Base-by-base conservation (phyloP, 73 alveolate genomes). In the Paramecium biaurelia region DNA sequence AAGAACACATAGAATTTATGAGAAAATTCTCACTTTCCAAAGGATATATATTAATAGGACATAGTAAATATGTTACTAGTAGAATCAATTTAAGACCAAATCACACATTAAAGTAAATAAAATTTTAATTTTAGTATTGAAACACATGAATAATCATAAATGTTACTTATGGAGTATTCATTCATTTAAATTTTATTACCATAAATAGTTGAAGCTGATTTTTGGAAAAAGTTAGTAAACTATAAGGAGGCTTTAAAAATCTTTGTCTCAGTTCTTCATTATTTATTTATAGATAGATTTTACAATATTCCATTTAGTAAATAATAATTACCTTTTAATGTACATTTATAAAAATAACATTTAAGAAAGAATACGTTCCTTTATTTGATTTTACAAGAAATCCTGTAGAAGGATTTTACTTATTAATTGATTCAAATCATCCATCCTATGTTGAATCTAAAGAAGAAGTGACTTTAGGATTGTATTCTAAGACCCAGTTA, bases 81-180 rank as follows among this genome's bases (percentile, higher is more conserved):
- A 72, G 86, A 72, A 38, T 72, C 18, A 30, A 72, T 11, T 72
- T 72, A 72, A 72, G 58, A 72, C 59, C 56, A 12, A 72, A 72
- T 34, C 7, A 34, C 2, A 72, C 86, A 0, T 72, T 72, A 72
- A 21, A 72, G 58, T 72, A 63, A 7, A 2, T 1, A 5, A 20
- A 23, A 63, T 5, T 30, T 23, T 53, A 53, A 6, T 5, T 63
- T 26, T 63, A 63, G 84, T 26, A 63, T 63, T 30, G 41, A 63
- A 63, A 63, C 20, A n/a, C 84, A 49, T 30, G 84, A 63, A 24
- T 9, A 72, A 72, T 72, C 56, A 14, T 35, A 72, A 11, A 72
- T 72, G 86, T n/a, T 72, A 14, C 45, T 72, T 12, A 72, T 72
- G 86, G 86, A 72, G n/a, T 72, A 72, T 72, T 20, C 86, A 35